Base-by-base conservation (phyloP, 352 stramenopile species). In the Phytophthora lateralis region DNA sequence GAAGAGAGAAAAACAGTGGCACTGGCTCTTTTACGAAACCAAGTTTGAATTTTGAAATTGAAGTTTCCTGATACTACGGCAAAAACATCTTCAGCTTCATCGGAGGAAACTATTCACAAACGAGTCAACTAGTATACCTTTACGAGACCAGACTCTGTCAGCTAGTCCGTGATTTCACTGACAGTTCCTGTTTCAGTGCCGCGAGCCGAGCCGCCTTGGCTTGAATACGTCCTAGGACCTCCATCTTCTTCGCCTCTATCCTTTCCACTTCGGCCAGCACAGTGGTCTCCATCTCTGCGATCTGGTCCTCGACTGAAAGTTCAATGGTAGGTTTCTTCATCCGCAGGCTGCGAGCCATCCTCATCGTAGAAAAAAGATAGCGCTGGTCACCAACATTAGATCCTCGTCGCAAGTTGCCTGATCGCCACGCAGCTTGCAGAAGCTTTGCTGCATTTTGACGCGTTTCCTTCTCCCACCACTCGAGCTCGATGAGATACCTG, bases 401-500 rank as follows among this genome's bases (percentile, higher is more conserved):
- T n/a, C 51, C 39, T 29, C 17, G 55, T 20, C 41, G 45, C 0
- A 71, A 58, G 27, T 50, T 53, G 11, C 63, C 47, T n/a, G 55
- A 52, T 17, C 57, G 46, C 73, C 78, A 92, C 5, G 82, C 73
- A 2, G 60, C 38, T 58, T 89, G 80, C 34, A 92, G 55, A 3
- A 90, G 9, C 18, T 41, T 34, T 14, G 70, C 75, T 1, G 82
- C 76, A 20, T 77, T 84, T 15, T 69, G 65, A 6, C 73, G 63
- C 1, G 64, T 75, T n/a, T 49, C 43, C 18, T 85, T 77, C 37
- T 87, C 69, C 82, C 82, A 90, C 21, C 51, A 60, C 17, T 83
- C 74, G 43, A 79, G 54, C 37, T 90, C 80, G n/a, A 90, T 85
- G 34, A 92, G 69, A 55, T 82, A 71, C 56, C 83, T 84, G 27